phyloP scores from a whole-genome alignment of 495 filamentous ascomycete species.

The Hypoxylon lienhwacheense region DNA sequence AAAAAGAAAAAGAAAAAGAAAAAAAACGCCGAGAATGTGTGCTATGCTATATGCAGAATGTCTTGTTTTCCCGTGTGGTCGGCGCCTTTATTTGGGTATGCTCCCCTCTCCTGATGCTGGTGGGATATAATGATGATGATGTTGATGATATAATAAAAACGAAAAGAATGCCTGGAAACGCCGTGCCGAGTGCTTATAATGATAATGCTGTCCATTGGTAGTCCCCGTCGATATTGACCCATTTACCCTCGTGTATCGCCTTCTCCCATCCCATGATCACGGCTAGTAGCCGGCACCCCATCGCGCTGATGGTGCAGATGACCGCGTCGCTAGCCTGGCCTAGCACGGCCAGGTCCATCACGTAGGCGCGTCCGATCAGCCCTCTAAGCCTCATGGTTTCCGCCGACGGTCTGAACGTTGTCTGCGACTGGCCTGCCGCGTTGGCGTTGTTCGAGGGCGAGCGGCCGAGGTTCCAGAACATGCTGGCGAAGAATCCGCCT shows the following conservation, averaged over 20 bases:
- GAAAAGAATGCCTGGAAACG: slow-evolving; percentile 26
- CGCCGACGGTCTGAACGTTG: slow-evolving; percentile 43
- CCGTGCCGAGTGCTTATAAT: slow-evolving; percentile 22
- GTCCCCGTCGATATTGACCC: slow-evolving; percentile 74
- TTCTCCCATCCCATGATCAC: slow-evolving; percentile 81
- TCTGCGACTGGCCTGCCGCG: slow-evolving; percentile 15
- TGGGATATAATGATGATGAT: too few species aligned
- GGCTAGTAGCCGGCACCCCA: slow-evolving; percentile 67
- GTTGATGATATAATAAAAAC: too few species aligned
- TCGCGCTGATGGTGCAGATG: slow-evolving; percentile 66
- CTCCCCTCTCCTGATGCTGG: too few species aligned
- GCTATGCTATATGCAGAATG: slow-evolving; percentile 33
- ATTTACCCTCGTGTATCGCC: slow-evolving; percentile 56
- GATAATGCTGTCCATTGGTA: slow-evolving; percentile 57
- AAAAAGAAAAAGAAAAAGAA: too few species aligned
- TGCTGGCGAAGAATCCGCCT: slow-evolving; percentile 68
- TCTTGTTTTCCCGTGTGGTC: slow-evolving; percentile 19
- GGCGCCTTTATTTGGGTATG: too few species aligned
- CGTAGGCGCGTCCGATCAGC: slow-evolving; percentile 68
- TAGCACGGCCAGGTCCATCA: slow-evolving; percentile 70
- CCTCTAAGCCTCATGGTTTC: slow-evolving; percentile 61
- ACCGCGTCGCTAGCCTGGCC: slow-evolving; percentile 61
- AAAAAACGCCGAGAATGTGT: slow-evolving; percentile 20
- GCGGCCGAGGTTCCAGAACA: slow-evolving; percentile 68
- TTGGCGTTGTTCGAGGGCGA: slow-evolving; percentile 38